Percentiles rank a stretch among this genome's conserved stretches.
Conservation (phyloP, 2,329 filamentous ascomycete genomes). For the Hysterium pulicare region DNA sequence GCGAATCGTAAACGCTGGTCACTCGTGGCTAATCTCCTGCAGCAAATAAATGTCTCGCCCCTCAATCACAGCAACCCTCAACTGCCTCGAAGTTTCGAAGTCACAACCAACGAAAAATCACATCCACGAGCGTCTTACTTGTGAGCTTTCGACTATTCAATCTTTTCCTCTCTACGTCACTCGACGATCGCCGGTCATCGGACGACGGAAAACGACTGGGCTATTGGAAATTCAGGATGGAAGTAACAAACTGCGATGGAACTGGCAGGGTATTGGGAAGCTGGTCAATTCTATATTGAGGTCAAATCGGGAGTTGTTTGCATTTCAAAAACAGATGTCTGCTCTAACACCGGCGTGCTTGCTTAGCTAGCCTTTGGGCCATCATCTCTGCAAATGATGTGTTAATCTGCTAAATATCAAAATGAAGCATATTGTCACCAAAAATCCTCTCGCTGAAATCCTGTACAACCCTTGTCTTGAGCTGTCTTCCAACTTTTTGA, state of each 20-base stretch:
- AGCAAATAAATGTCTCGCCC: slow-evolving; percentile 51
- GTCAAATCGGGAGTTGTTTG: slow-evolving; percentile 29
- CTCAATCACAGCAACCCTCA: slow-evolving; percentile 34
- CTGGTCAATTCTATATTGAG: slow-evolving; percentile 37
- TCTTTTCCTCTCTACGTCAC: slow-evolving; percentile 19
- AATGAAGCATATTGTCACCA: slow-evolving; percentile 36
- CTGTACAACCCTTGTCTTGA: too few species aligned
- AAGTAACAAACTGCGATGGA: slow-evolving; percentile 23
- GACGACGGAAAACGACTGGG: slow-evolving; percentile 26
- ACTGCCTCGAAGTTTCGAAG: slow-evolving; percentile 24
- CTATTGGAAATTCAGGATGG: slow-evolving; percentile 17
- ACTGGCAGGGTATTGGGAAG: slow-evolving; percentile 24
- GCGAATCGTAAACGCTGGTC: not conserved
- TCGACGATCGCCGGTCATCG: slow-evolving; percentile 11
- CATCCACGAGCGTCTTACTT: slow-evolving; percentile 15
- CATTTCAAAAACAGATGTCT: slow-evolving; percentile 18
- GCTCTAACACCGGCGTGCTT: slow-evolving; percentile 37
- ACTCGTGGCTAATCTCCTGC: slow-evolving; percentile 2
- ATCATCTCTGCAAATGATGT: slow-evolving; percentile 24
- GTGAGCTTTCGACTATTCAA: slow-evolving; percentile 16
- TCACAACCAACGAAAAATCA: slow-evolving; percentile 1
- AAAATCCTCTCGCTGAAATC: too few species aligned
- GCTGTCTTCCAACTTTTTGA: too few species aligned
- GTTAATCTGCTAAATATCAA: slow-evolving; percentile 34
- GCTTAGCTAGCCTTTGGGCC: slow-evolving; percentile 34